Evolutionary conservation across 1,284 basidiomycete species (phyloP).

Genomic region (Blastosporella zonata): DNA sequence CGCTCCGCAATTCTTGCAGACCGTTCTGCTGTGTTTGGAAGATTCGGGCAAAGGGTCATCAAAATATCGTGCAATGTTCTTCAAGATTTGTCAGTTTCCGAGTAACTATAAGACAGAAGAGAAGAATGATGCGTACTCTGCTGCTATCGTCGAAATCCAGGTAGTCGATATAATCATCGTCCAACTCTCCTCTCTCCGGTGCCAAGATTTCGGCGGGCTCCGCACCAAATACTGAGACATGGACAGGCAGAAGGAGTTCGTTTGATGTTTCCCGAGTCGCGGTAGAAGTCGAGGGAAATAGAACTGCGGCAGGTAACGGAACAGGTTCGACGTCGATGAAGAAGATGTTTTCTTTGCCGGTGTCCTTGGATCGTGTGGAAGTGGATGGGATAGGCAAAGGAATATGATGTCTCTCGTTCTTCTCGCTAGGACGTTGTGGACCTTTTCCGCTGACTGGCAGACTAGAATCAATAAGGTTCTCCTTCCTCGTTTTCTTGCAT

Average conservation of each 20-base stretch:
- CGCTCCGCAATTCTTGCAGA: conserved; percentile 73
- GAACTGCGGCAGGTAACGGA: conserved; percentile 23
- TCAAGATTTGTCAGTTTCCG: conserved; percentile 1
- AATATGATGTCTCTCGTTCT: neutral
- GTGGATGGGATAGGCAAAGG: neutral
- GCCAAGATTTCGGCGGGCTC: conserved; percentile 46
- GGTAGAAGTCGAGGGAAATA: conserved; percentile 11
- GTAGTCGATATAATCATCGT: conserved; percentile 67
- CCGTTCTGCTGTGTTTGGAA: conserved; percentile 39
- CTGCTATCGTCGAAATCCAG: conserved; percentile 63
- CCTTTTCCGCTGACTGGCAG: neutral
- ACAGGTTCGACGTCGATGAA: conserved; percentile 50
- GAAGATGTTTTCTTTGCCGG: conserved; percentile 38
- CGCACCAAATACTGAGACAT: conserved; percentile 56
- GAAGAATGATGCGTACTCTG: conserved; percentile 38
- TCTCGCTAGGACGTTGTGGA: neutral
- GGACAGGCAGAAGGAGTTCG: conserved; percentile 54
- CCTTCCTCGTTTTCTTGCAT: neutral
- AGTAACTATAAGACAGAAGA: neutral
- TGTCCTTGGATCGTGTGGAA: conserved; percentile 4
- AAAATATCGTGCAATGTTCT: conserved; percentile 61
- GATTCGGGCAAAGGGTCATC: conserved; percentile 43
- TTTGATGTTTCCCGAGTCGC: conserved; percentile 14
- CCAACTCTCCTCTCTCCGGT: conserved; percentile 35
- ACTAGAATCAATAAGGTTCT: neutral